A percentile compares a stretch with the other conserved stretches of the same genome.
Evolutionary conservation across 768 basidiomycete species (phyloP).

Genomic region (Harrya chromipes): DNA sequence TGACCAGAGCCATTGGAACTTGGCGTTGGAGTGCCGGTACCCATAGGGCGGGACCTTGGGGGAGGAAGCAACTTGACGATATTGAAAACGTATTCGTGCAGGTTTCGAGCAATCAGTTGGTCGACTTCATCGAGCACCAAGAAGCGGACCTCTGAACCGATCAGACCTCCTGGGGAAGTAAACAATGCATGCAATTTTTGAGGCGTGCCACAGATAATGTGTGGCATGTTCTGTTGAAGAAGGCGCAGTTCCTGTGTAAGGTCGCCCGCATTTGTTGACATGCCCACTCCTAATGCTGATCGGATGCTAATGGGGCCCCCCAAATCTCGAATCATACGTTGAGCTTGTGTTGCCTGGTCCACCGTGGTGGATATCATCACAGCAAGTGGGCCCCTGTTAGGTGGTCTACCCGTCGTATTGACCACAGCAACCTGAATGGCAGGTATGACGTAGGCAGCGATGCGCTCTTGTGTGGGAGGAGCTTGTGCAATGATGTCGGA

Average conservation of each 20-base stretch:
- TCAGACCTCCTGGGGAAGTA: constrained; percentile 70
- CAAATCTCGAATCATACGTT: constrained; percentile 91
- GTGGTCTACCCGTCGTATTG: constrained; percentile 51
- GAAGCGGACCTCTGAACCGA: constrained; percentile 85
- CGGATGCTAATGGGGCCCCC: constrained; percentile 92
- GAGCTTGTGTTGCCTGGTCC: constrained; percentile 97
- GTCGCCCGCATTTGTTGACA: constrained; percentile 59
- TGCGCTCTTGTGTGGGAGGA: constrained; percentile 96
- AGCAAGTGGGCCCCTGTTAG: constrained; percentile 73
- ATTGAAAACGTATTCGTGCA: constrained; percentile 92
- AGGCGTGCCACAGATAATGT: constrained; percentile 95
- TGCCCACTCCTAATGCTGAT: constrained; percentile 84
- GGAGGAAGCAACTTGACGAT: constrained; percentile 92
- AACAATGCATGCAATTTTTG: constrained; percentile 95
- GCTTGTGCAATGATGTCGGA: constrained; percentile 99
- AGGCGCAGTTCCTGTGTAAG: constrained; percentile 73
- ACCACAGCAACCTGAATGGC: constrained; percentile 80
- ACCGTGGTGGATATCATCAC: constrained; percentile 97
- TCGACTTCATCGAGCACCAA: constrained; percentile 97
- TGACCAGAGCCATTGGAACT: constrained; percentile 33
- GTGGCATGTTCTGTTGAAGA: constrained; percentile 89
- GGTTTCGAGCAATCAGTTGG: constrained; percentile 93
- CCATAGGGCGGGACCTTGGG: constrained; percentile 63
- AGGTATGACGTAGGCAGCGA: constrained; percentile 95
- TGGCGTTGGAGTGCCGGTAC: constrained; percentile 35